Evolutionary conservation across 176 grass and related monocot species (phyloP), one percentile per base, ranked within the genome.

Genomic region (Juncus inflexus): DNA sequence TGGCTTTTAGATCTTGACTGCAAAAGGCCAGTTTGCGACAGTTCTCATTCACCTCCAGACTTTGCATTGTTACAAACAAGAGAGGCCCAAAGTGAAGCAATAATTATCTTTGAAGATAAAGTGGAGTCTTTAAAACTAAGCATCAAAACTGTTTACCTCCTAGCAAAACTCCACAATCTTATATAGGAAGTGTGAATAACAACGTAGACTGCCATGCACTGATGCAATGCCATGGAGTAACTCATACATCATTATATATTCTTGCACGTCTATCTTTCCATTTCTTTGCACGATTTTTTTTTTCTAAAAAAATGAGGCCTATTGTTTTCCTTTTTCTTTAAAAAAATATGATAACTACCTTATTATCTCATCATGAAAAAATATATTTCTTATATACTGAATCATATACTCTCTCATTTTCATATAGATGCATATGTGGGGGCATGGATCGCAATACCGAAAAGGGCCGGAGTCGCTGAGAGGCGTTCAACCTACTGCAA

Each of bases 361-460:
- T 60, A 51, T n/a, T 58, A 50, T 65, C 12, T 78, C 61, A 69
- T 60, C 63, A 49, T 75, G 59, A 56, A 28, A 40, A 73, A 47
- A 47, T 47, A 5, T 47, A 47, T 47, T 47, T 47, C 9, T 47
- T 47, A 28, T 28, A 28, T 67, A 35, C 0, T 10, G 35, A 9
- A 9, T 41, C 47, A 13, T 39, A 58, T 54, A 9, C 19, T 57
- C n/a, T 63, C n/a, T 3, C 4, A 37, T 61, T 10, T 42, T 8
- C 13, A 53, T 79, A 55, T 74, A 97, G 92, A 97, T 97, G 88
- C 92, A 97, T 35, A 97, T 97, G 92, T 97, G 92, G 92, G 92
- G 92, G 7, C 92, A 97, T 58, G 92, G 92, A 54, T 97, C 92
- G 10, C 92, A 97, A 73, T 97, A 97, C 70, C 74, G 92, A 72